Evolutionary conservation across 768 basidiomycete genomes (phyloP).

Genomic region (Pholiota molesta): DNA sequence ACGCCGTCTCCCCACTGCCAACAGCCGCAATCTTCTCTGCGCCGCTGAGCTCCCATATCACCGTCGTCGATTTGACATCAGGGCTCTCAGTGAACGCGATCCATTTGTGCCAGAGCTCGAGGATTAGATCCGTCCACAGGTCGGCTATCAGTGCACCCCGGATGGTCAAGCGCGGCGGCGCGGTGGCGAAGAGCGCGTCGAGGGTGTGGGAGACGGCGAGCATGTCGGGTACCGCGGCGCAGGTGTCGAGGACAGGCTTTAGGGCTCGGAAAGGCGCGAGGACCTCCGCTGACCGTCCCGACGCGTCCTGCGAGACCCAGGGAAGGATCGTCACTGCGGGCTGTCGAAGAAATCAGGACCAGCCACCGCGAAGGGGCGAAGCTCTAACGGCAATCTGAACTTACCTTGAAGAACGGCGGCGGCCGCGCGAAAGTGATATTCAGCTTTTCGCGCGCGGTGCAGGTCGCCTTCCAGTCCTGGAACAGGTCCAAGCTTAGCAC

Average conservation of each 20-base stretch:
- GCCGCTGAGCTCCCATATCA: conserved; percentile 23
- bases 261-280: conserved; percentile 23
- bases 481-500: neutral
- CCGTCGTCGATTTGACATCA: conserved; percentile 11
- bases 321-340: conserved; percentile 21
- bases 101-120: conserved; percentile 19
- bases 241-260: conserved; percentile 18
- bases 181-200: conserved; percentile 17
- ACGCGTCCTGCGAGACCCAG: conserved; percentile 18
- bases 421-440: conserved; percentile 14
- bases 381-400: neutral
- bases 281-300: conserved; percentile 12
- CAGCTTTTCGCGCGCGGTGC: conserved; percentile 9
- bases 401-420: conserved; percentile 12
- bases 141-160: conserved; percentile 23
- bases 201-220: conserved; percentile 19
- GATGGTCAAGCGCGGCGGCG: conserved; percentile 18
- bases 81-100: conserved; percentile 21
- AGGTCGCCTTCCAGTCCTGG: conserved; percentile 15
- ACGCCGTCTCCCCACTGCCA: conserved; percentile 14
- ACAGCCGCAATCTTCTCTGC: conserved; percentile 18
- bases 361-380: neutral
- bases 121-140: conserved; percentile 20
- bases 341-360: neutral
- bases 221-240: conserved; percentile 11